phyloP scores from a whole-genome alignment of 129 eudicot genomes.

The Chrysanthemum makinoi region DNA sequence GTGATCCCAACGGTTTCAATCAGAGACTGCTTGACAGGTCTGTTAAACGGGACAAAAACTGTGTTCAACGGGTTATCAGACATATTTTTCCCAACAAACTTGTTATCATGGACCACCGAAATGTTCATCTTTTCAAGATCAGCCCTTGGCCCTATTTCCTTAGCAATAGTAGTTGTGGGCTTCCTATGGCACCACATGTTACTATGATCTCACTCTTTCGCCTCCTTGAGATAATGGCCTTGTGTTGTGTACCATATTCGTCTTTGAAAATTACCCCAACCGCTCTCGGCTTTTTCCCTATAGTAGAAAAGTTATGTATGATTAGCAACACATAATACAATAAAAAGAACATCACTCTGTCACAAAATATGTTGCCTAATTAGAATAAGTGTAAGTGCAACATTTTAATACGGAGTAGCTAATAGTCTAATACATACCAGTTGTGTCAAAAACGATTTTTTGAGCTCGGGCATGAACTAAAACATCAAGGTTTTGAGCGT shows the following conservation, averaged over 20 bases:
- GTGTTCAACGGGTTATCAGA: conserved; percentile 85
- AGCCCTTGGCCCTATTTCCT: conserved; percentile 86
- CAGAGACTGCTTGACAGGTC: conserved; percentile 54
- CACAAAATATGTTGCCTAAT: not conserved
- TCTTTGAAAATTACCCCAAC: conserved; percentile 83
- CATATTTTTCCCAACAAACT: conserved; percentile 81
- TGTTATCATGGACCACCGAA: conserved; percentile 62
- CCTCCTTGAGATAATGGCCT: conserved; percentile 54
- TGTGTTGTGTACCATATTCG: conserved; percentile 59
- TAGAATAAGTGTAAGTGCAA: not conserved
- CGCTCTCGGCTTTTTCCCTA: conserved; percentile 74
- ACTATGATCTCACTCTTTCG: conserved; percentile 63
- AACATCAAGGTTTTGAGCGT: conserved; percentile 53
- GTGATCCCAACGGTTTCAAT: conserved; percentile 85
- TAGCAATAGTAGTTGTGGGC: conserved; percentile 86
- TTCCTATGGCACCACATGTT: conserved; percentile 83
- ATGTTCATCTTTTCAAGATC: conserved; percentile 72
- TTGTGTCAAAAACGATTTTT: conserved; percentile 68
- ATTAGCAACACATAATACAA: not conserved
- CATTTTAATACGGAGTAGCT: not conserved
- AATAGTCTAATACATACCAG: conserved; percentile 43
- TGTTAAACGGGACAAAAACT: conserved; percentile 59
- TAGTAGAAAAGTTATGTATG: not conserved
- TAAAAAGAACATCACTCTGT: not conserved
- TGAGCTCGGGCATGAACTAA: conserved; percentile 78